Evolutionary conservation across 768 basidiomycete genomes (phyloP).

Genomic region (Panellus pusillus): DNA sequence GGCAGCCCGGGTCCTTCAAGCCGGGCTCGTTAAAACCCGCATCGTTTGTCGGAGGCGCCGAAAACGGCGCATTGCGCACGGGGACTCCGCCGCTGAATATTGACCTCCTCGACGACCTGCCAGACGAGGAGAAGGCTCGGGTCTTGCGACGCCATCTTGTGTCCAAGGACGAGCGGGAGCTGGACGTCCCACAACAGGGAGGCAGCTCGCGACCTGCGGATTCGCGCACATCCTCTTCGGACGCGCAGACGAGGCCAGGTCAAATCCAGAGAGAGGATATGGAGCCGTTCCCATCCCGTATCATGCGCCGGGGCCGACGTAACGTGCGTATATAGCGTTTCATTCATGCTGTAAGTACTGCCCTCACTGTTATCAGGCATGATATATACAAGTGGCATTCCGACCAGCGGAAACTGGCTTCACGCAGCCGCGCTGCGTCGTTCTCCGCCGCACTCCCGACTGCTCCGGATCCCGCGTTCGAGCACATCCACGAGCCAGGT

Average conservation of each 20-base stretch:
- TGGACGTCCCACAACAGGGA: conserved; percentile 27
- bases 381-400: conserved; percentile 95
- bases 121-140: conserved; percentile 82
- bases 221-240: conserved; percentile 30
- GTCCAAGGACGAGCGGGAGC: conserved; percentile 62
- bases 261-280: conserved; percentile 45
- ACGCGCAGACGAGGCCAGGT: not conserved
- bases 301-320: conserved; percentile 87
- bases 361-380: conserved; percentile 50
- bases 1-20: conserved; percentile 21
- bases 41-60: conserved; percentile 27
- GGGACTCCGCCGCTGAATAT: conserved; percentile 24
- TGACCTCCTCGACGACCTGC: conserved; percentile 55
- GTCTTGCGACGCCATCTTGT: conserved; percentile 82
- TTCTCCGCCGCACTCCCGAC: conserved; percentile 56
- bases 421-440: conserved; percentile 68
- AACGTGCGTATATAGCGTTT: conserved; percentile 61
- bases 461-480: conserved; percentile 72
- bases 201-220: conserved; percentile 22
- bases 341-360: conserved; percentile 18
- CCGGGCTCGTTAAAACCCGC: conserved; percentile 7
- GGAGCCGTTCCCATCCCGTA: conserved; percentile 84
- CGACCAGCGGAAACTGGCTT: conserved; percentile 61
- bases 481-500: conserved; percentile 94
- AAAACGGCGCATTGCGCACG: conserved; percentile 39